Conservation (phyloP, 2,329 filamentous ascomycete genomes). For the Ophiostoma fasciatum region DNA sequence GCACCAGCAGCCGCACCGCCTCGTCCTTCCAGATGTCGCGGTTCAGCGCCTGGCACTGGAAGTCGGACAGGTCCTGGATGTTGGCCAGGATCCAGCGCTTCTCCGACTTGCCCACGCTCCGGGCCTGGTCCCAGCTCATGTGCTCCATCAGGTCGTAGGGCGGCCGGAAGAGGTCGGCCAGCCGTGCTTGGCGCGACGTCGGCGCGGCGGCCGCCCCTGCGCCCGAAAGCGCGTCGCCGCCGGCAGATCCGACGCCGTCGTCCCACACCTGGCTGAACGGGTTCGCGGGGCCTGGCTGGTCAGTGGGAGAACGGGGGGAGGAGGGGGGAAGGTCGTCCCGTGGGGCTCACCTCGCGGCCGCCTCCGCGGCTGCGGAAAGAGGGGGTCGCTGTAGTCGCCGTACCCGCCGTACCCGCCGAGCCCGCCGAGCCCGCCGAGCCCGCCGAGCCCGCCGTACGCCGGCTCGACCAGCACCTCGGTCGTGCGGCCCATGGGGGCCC, state of each 20-base stretch:
- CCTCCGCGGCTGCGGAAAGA: constrained; percentile 30
- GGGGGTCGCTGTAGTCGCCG: constrained; percentile 36
- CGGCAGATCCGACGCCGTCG: constrained; percentile 9
- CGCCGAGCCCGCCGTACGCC: constrained; percentile 30
- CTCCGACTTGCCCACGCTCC: constrained; percentile 70
- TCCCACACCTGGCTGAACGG: constrained; percentile 28
- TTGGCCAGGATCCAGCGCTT: constrained; percentile 96
- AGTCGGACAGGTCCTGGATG: constrained; percentile 83
- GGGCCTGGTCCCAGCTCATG: constrained; percentile 68
- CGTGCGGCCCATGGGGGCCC: constrained; percentile 81
- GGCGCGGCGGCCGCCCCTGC: background rate
- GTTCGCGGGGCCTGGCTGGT: too few species aligned
- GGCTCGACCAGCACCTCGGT: constrained; percentile 84
- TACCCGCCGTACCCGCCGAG: constrained; percentile 36
- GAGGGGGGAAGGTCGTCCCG: too few species aligned
- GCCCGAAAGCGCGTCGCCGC: constrained; percentile 7
- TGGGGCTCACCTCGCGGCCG: constrained; percentile 14
- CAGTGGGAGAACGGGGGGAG: background rate
- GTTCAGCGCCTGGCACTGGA: constrained; percentile 88
- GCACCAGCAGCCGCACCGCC: constrained; percentile 62
- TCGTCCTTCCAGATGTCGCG: constrained; percentile 90
- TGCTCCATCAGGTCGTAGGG: constrained; percentile 80
- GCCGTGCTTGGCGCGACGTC: constrained; percentile 27
- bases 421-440: too few species aligned
- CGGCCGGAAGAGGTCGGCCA: constrained; percentile 85